Evolutionary conservation across 2,329 filamentous ascomycete species (phyloP).

Genomic region (Botrytis fabae): DNA sequence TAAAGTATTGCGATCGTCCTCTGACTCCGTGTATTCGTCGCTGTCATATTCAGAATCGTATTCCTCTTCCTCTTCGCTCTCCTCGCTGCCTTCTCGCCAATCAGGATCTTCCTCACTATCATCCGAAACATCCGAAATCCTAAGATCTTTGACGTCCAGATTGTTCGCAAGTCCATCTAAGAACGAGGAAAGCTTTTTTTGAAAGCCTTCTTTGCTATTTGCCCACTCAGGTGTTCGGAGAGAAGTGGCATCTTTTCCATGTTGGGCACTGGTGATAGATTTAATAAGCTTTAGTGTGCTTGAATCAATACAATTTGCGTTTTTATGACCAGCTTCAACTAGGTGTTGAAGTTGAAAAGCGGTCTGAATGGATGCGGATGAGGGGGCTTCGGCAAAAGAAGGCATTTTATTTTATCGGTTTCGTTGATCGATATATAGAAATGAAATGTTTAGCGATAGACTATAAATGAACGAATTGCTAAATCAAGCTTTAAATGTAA

Average conservation of each 20-base stretch:
- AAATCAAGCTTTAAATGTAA: background rate
- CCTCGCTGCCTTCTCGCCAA: conserved; percentile 6
- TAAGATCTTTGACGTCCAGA: background rate
- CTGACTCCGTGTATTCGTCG: conserved; percentile 12
- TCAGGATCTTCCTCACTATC: conserved; percentile 1
- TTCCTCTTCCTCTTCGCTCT: background rate
- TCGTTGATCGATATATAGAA: background rate
- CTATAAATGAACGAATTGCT: background rate
- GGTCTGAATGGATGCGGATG: background rate
- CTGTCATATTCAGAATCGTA: conserved; percentile 16
- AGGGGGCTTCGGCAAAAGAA: conserved; percentile 5
- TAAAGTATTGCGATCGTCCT: conserved; percentile 13
- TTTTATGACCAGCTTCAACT: conserved; percentile 1
- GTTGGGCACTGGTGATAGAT: background rate
- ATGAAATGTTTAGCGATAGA: background rate
- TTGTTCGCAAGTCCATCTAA: background rate
- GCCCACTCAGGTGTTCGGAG: conserved; percentile 11
- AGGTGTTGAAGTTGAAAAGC: conserved; percentile 16
- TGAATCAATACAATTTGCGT: background rate
- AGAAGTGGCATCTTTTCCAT: background rate
- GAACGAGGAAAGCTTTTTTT: conserved; percentile 7
- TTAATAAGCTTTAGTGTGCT: conserved; percentile 2
- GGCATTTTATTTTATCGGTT: conserved; percentile 14
- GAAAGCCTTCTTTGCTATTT: conserved; percentile 5
- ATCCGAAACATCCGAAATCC: background rate